These are phyloP conservation scores for Stagonosporopsis tanaceti DNA, from an alignment of 2,329 filamentous ascomycete genomes.

Conservation along the genomic window DNA sequence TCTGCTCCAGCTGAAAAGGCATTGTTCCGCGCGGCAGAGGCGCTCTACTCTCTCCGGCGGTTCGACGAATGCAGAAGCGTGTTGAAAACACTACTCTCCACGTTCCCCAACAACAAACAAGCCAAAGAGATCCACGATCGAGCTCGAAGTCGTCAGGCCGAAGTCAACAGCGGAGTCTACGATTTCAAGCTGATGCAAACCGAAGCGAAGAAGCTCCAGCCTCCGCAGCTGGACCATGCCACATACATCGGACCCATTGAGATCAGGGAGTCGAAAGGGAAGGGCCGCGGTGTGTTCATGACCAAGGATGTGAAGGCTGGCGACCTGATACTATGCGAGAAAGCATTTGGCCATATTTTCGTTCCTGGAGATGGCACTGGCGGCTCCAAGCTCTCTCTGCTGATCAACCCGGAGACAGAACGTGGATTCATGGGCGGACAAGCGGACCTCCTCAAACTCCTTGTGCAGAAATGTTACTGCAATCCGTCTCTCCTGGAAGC, in stretches of 20 bases:
- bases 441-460: slow-evolving; percentile 51
- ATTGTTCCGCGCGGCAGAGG: slow-evolving; percentile 55
- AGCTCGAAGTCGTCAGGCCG: slow-evolving; percentile 32
- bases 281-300: slow-evolving; percentile 61
- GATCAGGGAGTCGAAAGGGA: slow-evolving; percentile 48
- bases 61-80: slow-evolving; percentile 49
- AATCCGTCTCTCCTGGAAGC: slow-evolving; percentile 47
- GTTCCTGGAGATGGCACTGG: slow-evolving; percentile 21
- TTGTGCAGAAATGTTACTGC: slow-evolving; percentile 57
- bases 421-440: slow-evolving; percentile 49
- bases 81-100: slow-evolving; percentile 40
- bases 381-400: slow-evolving; percentile 30
- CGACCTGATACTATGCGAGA: slow-evolving; percentile 56
- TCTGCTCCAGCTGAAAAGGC: slow-evolving; percentile 49
- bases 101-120: slow-evolving; percentile 46
- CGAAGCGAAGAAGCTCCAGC: slow-evolving; percentile 50
- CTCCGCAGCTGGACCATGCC: slow-evolving; percentile 57
- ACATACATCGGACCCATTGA: slow-evolving; percentile 56
- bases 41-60: slow-evolving; percentile 53
- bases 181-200: slow-evolving; percentile 40
- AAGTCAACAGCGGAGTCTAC: slow-evolving; percentile 53
- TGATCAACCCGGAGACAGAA: slow-evolving; percentile 52
- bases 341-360: slow-evolving; percentile 59
- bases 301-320: slow-evolving; percentile 52
- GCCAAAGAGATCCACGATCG: slow-evolving; percentile 23